Percentiles rank a stretch among this genome's conserved stretches.
These are phyloP conservation scores for Aspergillus neoniger DNA, from an alignment of 2,329 filamentous ascomycete genomes.

Conservation along the genomic window DNA sequence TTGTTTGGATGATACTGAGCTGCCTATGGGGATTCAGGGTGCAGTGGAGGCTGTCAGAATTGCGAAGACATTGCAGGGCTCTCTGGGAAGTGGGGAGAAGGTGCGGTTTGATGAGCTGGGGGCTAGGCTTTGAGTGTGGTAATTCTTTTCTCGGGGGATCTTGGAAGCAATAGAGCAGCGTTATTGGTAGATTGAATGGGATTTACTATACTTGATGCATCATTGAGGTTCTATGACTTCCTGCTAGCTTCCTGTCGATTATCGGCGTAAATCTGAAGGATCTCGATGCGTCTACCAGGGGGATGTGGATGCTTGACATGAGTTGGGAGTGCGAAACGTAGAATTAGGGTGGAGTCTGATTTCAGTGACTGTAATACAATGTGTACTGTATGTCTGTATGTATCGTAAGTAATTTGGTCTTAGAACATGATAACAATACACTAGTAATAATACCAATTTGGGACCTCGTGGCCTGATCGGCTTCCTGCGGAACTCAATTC, in stretches of 20 bases:
- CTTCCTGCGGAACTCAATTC: too few species aligned
- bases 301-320: not conserved
- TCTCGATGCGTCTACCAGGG: not conserved
- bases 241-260: too few species aligned
- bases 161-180: not conserved
- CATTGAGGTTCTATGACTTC: not conserved
- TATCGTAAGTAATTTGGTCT: not conserved
- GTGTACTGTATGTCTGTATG: not conserved
- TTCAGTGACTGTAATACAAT: not conserved
- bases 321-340: not conserved
- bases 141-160: not conserved
- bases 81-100: constrained; percentile 56
- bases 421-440: not conserved
- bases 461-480: too few species aligned
- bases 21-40: constrained; percentile 59
- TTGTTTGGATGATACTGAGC: constrained; percentile 56
- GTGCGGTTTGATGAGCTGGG: constrained; percentile 61
- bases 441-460: not conserved
- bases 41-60: constrained; percentile 62
- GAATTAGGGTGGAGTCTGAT: not conserved
- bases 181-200: not conserved
- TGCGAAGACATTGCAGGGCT: constrained; percentile 61
- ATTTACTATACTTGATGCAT: not conserved
- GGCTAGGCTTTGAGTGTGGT: constrained; percentile 34
- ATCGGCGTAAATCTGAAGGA: too few species aligned